phyloP scores from a whole-genome alignment of 2,329 filamentous ascomycete genomes.

The Magnaporthiopsis rhizophila region DNA sequence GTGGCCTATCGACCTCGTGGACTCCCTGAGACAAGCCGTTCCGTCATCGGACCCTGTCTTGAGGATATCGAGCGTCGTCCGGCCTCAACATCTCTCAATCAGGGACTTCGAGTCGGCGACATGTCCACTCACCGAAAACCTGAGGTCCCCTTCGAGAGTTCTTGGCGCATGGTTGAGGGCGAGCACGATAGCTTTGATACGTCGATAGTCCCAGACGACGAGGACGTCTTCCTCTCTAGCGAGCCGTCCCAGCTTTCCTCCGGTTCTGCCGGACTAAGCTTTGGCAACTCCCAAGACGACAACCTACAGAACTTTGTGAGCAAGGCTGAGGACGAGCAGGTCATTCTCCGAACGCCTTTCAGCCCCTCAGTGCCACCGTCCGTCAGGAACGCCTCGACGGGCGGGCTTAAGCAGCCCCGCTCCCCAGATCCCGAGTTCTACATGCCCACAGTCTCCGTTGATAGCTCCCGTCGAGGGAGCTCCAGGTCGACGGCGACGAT shows the following conservation, averaged over 20 bases:
- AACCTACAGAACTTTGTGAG: constrained; percentile 46
- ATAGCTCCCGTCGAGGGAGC: constrained; percentile 28
- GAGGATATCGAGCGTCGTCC: too few relatives aligned
- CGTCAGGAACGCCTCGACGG: constrained; percentile 17
- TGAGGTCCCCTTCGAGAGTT: constrained; percentile 39
- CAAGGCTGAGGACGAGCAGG: constrained; percentile 46
- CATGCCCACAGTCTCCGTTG: constrained; percentile 41
- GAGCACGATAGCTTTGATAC: constrained; percentile 55
- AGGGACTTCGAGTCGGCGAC: neutral
- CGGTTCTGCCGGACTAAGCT: constrained; percentile 29
- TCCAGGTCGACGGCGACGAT: constrained; percentile 26
- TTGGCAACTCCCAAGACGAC: constrained; percentile 42
- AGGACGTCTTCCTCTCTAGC: constrained; percentile 30
- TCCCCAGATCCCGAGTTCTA: constrained; percentile 43
- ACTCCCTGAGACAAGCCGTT: neutral
- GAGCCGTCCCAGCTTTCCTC: constrained; percentile 40
- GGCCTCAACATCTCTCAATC: neutral
- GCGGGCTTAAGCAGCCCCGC: constrained; percentile 18
- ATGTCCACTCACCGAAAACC: constrained; percentile 12
- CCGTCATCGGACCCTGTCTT: too few relatives aligned
- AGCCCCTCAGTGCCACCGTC: constrained; percentile 40
- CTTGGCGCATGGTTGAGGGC: constrained; percentile 54
- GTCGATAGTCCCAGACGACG: constrained; percentile 37
- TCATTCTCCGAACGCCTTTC: constrained; percentile 47
- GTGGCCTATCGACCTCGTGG: neutral